phyloP scores from a whole-genome alignment of 805 yeast genomes.

The Candida endomychidarum region DNA sequence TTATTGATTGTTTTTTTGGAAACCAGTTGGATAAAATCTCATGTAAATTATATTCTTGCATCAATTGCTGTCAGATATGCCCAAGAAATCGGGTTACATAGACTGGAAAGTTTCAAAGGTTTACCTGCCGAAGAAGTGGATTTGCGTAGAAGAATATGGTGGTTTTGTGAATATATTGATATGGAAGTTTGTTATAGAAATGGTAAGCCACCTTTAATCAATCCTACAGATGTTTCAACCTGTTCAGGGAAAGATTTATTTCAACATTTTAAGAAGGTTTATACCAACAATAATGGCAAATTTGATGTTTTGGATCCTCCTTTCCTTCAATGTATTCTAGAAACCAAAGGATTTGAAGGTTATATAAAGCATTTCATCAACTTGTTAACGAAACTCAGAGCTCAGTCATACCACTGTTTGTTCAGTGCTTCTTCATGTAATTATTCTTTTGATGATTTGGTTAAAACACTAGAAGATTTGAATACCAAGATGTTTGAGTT shows the following conservation, averaged over 20 bases:
- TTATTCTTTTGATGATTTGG: slow-evolving; percentile 20
- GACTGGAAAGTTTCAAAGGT: slow-evolving; percentile 28
- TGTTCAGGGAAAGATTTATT: slow-evolving; percentile 21
- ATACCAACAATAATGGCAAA: neutral
- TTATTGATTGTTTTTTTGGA: slow-evolving; percentile 44
- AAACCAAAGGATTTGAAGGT: slow-evolving; percentile 11
- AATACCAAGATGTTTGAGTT: slow-evolving; percentile 30
- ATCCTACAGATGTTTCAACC: slow-evolving; percentile 31
- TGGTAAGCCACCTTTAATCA: slow-evolving; percentile 42
- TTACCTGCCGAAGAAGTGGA: slow-evolving; percentile 22
- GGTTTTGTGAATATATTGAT: slow-evolving; percentile 36
- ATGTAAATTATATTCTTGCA: slow-evolving; percentile 29
- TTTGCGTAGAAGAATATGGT: slow-evolving; percentile 33
- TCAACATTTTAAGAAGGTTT: neutral
- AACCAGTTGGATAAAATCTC: slow-evolving; percentile 27
- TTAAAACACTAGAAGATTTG: slow-evolving; percentile 22
- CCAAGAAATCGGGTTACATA: slow-evolving; percentile 42
- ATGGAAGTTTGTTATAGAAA: slow-evolving; percentile 38
- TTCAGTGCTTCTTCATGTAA: slow-evolving; percentile 30
- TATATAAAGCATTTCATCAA: slow-evolving; percentile 13
- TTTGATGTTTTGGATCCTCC: slow-evolving; percentile 11
- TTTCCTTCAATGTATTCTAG: slow-evolving; percentile 9
- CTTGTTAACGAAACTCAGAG: slow-evolving; percentile 27
- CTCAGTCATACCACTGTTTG: slow-evolving; percentile 28
- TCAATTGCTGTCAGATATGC: slow-evolving; percentile 40